phyloP scores from a whole-genome alignment of 352 stramenopile genomes.

The Lagenidium sp. region DNA sequence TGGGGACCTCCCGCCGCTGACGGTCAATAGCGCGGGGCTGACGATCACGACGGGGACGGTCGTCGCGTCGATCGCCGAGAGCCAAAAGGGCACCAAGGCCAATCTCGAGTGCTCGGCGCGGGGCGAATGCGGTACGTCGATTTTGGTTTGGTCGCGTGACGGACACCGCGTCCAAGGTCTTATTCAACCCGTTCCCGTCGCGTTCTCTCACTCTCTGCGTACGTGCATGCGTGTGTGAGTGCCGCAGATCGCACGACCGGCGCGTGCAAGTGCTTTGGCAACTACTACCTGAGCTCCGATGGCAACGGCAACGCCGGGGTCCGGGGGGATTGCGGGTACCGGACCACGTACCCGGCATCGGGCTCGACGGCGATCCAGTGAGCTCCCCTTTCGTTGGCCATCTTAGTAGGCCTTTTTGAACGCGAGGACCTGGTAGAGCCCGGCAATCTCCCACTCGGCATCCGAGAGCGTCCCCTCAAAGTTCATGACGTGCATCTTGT shows the following conservation, averaged over 20 bases:
- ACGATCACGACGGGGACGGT: constrained; percentile 20
- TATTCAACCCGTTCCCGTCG: neutral
- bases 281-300: constrained; percentile 68
- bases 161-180: neutral
- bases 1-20: constrained; percentile 41
- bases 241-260: constrained; percentile 45
- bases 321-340: constrained; percentile 89
- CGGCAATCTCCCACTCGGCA: constrained; percentile 81
- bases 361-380: too few relatives aligned
- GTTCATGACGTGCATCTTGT: constrained; percentile 87
- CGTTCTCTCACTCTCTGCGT: neutral
- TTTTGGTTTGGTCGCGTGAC: neutral
- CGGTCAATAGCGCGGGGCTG: constrained; percentile 23
- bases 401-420: constrained; percentile 77
- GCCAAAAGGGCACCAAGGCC: constrained; percentile 57
- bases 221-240: neutral
- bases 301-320: constrained; percentile 60
- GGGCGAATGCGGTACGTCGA: constrained; percentile 54
- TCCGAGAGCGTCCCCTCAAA: constrained; percentile 76
- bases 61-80: constrained; percentile 17
- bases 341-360: constrained; percentile 53
- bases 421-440: constrained; percentile 78
- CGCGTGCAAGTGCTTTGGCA: constrained; percentile 61
- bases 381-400: too few relatives aligned
- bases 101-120: constrained; percentile 69